Evolutionary conservation across 148 eudicot genomes (phyloP).

Genomic region (Polygonum aviculare): DNA sequence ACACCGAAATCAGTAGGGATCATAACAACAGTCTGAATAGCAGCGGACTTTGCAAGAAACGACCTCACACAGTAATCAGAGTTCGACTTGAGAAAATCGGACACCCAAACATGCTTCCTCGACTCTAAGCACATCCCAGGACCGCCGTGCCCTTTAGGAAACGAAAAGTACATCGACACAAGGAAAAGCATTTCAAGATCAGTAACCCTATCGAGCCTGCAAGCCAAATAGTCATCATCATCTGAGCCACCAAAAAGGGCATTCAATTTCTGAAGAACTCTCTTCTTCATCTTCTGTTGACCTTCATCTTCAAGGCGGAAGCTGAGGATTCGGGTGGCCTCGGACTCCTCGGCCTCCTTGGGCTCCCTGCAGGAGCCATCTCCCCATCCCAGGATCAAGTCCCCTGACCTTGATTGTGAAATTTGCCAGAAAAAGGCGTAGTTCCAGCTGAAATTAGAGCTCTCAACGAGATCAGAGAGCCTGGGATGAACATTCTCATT

Average conservation of each 20-base stretch:
- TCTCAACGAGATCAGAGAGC: conserved; percentile 85
- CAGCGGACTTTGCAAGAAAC: conserved; percentile 64
- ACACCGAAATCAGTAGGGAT: conserved; percentile 87
- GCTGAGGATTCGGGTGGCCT: conserved; percentile 32
- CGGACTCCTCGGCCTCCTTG: conserved; percentile 54
- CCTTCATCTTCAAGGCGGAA: conserved; percentile 54
- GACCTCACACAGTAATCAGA: conserved; percentile 70
- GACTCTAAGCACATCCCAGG: conserved; percentile 68
- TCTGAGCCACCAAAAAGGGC: conserved; percentile 67
- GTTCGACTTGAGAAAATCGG: conserved; percentile 42
- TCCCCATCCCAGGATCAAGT: conserved; percentile 82
- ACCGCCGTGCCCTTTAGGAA: conserved; percentile 69
- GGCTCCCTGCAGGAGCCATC: conserved; percentile 96
- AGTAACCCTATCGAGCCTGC: conserved; percentile 76
- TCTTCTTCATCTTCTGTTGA: conserved; percentile 75
- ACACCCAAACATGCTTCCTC: conserved; percentile 60
- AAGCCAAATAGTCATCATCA: conserved; percentile 64
- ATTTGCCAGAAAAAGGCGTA: conserved; percentile 93
- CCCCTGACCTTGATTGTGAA: conserved; percentile 56
- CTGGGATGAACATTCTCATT: conserved; percentile 63
- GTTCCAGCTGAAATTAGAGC: conserved; percentile 70
- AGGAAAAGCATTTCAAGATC: conserved; percentile 92
- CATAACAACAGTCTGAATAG: conserved; percentile 71
- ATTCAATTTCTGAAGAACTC: conserved; percentile 72
- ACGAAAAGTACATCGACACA: conserved; percentile 82